Conservation (phyloP, 164 flowering plant species). For the Sextonia rubra region DNA sequence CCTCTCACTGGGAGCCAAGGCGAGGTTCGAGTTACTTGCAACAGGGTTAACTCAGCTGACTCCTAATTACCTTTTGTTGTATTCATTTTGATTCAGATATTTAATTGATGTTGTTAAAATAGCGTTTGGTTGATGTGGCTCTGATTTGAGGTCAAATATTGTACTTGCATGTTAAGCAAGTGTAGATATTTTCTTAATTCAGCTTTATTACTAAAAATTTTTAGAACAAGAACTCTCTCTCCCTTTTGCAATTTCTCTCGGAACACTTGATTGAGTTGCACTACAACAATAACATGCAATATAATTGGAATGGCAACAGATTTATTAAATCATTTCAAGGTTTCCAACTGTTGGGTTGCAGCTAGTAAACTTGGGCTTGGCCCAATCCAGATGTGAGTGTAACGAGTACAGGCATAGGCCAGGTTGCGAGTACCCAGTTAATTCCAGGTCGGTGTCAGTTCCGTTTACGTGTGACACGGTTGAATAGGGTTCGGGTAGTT, state of each 20-base stretch:
- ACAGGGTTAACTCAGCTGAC: slow-evolving; percentile 8
- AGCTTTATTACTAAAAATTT: neutral
- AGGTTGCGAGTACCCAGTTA: too few relatives aligned
- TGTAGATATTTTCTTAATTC: neutral
- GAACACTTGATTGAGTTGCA: neutral
- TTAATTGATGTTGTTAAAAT: neutral
- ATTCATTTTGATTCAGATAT: neutral
- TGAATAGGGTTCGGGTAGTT: too few relatives aligned
- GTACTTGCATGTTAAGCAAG: neutral
- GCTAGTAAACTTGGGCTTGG: too few relatives aligned
- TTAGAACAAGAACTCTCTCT: neutral
- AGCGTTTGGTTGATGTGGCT: neutral
- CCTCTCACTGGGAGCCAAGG: slow-evolving; percentile 24
- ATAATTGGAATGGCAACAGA: too few relatives aligned
- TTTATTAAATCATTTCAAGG: too few relatives aligned
- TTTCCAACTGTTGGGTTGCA: too few relatives aligned
- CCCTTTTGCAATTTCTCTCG: neutral
- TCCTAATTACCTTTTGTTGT: neutral
- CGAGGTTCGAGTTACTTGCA: slow-evolving; percentile 18
- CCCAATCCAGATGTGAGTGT: too few relatives aligned
- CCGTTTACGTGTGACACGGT: too few relatives aligned
- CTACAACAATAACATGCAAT: too few relatives aligned
- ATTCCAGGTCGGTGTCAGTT: too few relatives aligned
- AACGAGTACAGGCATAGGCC: too few relatives aligned
- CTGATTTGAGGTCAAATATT: neutral